A percentile compares a stretch with the other conserved stretches of the same genome.
phyloP scores from a whole-genome alignment of 2,329 filamentous ascomycete species.

The Ophiostoma ulmi region DNA sequence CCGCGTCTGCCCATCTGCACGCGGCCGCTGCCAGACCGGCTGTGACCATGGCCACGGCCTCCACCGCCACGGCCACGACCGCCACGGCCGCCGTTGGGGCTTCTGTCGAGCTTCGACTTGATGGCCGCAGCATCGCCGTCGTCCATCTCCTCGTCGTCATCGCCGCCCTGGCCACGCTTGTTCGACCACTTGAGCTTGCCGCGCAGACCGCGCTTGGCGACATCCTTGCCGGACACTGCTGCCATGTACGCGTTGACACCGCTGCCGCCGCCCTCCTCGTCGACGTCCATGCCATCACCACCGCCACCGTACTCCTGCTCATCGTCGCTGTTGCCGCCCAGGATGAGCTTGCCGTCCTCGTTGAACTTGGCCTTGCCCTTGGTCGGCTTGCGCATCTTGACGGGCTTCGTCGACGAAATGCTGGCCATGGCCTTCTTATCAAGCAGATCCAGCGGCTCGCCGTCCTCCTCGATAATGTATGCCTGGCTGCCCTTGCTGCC shows the following conservation, averaged over 20 bases:
- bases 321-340: slow-evolving; percentile 48
- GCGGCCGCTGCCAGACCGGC: slow-evolving; percentile 34
- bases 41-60: slow-evolving; percentile 37
- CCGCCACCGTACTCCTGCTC: slow-evolving; percentile 46
- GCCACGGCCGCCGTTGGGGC: slow-evolving; percentile 30
- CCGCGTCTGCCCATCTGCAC: slow-evolving; percentile 33
- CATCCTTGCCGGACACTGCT: slow-evolving; percentile 63
- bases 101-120: slow-evolving; percentile 35
- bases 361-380: slow-evolving; percentile 65
- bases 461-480: slow-evolving; percentile 91
- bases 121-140: slow-evolving; percentile 46
- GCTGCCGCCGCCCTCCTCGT: slow-evolving; percentile 39
- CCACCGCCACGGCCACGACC: slow-evolving; percentile 37
- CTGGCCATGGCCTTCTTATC: slow-evolving; percentile 84
- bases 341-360: slow-evolving; percentile 73
- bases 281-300: slow-evolving; percentile 57
- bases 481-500: slow-evolving; percentile 59
- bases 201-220: slow-evolving; percentile 57
- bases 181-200: slow-evolving; percentile 70
- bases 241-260: slow-evolving; percentile 66
- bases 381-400: slow-evolving; percentile 54
- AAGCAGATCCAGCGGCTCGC: slow-evolving; percentile 90
- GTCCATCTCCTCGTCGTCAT: slow-evolving; percentile 49
- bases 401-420: slow-evolving; percentile 85
- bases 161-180: slow-evolving; percentile 44